Conservation (phyloP, 176 grass and related monocot species). For the Aechmea fasciata region DNA sequence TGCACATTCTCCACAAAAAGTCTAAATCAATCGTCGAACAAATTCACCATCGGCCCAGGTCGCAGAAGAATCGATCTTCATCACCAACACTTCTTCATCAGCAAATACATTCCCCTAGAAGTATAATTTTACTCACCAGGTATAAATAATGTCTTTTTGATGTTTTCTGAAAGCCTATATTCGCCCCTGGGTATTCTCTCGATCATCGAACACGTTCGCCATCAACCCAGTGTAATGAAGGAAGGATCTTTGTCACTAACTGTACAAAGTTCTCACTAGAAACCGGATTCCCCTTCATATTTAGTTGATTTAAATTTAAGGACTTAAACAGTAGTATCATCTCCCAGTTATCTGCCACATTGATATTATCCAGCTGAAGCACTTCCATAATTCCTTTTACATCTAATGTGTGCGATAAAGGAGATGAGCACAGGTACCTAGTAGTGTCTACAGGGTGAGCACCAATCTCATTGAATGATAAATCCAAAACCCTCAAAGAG, state of each 20-base stretch:
- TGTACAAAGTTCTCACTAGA: conserved; percentile 30
- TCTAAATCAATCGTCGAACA: conserved; percentile 17
- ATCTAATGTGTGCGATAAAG: conserved; percentile 58
- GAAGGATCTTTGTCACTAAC: conserved; percentile 31
- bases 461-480: conserved; percentile 81
- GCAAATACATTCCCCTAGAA: neutral
- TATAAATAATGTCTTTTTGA: neutral
- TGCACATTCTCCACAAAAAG: conserved; percentile 1
- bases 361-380: conserved; percentile 27
- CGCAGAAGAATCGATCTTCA: too few relatives aligned
- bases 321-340: conserved; percentile 50
- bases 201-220: conserved; percentile 8
- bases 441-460: conserved; percentile 51
- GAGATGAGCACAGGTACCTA: conserved; percentile 63
- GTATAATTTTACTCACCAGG: neutral
- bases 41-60: too few relatives aligned
- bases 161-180: neutral
- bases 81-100: neutral
- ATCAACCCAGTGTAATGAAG: conserved; percentile 63
- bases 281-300: conserved; percentile 59
- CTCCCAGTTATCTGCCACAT: conserved; percentile 50
- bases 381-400: conserved; percentile 37
- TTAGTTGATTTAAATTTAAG: conserved; percentile 43
- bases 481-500: conserved; percentile 65
- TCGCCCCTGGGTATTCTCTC: neutral